Evolutionary conservation across 148 eudicot genomes (phyloP).

Genomic region (Heliamphora exappendiculata): DNA sequence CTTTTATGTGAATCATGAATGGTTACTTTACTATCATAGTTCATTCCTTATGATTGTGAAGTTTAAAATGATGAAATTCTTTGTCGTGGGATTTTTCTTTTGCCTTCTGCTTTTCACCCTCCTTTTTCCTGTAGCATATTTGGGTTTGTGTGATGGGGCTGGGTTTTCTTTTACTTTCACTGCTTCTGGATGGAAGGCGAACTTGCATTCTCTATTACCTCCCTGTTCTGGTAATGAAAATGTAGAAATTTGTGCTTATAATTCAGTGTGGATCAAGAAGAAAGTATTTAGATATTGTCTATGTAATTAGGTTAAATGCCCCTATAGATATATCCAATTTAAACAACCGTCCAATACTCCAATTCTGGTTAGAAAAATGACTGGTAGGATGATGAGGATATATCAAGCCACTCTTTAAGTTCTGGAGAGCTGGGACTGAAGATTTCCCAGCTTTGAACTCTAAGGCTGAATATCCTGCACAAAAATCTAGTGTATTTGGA

Average conservation of each 20-base stretch:
- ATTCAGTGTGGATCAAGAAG: no score
- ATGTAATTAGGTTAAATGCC: no score
- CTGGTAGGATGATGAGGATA: no score
- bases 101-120: not conserved
- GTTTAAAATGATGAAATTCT: constrained; percentile 4
- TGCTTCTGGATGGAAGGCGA: not conserved
- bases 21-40: not conserved
- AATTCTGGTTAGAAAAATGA: no score
- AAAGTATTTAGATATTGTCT: no score
- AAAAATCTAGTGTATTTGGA: no score
- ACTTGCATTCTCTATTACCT: not conserved
- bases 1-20: not conserved
- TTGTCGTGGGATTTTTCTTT: not conserved
- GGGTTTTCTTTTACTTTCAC: not conserved
- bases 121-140: not conserved
- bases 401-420: no score
- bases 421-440: no score
- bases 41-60: not conserved
- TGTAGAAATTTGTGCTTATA: not conserved
- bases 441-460: no score
- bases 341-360: no score
- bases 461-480: no score
- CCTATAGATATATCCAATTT: no score
- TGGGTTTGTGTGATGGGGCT: not conserved
- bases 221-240: not conserved